Percentiles rank a stretch among this genome's conserved stretches.
These are phyloP conservation scores for Penicillium griseofulvum DNA, from an alignment of 2,329 filamentous ascomycete genomes.

Conservation along the genomic window DNA sequence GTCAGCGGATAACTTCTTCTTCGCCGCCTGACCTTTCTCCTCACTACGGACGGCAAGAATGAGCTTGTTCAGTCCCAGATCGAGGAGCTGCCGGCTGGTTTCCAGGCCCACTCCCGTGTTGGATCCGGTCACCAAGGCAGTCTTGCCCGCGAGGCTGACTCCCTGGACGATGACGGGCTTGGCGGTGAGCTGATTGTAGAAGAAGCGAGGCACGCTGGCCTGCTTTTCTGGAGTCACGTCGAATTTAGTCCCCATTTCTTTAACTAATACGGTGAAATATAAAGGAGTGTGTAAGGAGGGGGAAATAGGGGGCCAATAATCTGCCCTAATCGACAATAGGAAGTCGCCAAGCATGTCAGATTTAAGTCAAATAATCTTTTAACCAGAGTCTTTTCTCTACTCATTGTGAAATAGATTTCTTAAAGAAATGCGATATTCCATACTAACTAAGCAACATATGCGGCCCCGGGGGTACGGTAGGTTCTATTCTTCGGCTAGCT, in stretches of 20 bases:
- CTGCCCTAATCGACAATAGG: no score
- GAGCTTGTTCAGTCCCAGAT: constrained; percentile 42
- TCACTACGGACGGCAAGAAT: constrained; percentile 50
- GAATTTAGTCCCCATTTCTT: not conserved
- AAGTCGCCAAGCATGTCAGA: no score
- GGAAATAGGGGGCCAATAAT: no score
- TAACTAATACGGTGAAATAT: not conserved
- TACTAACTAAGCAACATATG: no score
- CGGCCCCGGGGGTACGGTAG: no score
- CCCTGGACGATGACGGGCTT: constrained; percentile 1
- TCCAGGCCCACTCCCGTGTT: constrained; percentile 53
- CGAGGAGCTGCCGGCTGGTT: constrained; percentile 42
- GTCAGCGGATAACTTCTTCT: constrained; percentile 27
- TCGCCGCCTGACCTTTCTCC: constrained; percentile 46
- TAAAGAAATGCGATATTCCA: no score
- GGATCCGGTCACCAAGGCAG: constrained; percentile 51
- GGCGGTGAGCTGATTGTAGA: constrained; percentile 14
- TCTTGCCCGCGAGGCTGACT: constrained; percentile 30
- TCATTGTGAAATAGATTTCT: no score
- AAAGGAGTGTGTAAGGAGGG: no score
- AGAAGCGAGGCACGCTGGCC: constrained; percentile 4
- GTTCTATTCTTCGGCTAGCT: no score
- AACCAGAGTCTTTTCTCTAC: no score
- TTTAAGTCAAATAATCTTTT: no score
- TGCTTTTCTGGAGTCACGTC: not conserved